phyloP scores from a whole-genome alignment of 805 yeast species.

The Metschnikowia lachancei region DNA sequence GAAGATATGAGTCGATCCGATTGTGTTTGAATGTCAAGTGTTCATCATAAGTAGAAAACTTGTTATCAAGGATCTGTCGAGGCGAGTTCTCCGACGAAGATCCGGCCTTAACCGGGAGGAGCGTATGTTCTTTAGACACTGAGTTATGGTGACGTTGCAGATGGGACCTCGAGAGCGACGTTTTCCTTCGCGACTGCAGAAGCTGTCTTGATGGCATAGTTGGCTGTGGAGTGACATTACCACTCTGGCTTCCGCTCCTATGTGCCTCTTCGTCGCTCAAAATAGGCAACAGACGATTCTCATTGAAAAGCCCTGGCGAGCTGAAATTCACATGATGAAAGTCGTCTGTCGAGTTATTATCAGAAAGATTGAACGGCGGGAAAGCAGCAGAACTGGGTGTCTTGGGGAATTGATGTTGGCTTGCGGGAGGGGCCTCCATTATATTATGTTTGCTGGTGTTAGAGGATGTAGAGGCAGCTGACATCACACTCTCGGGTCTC shows the following conservation, averaged over 20 bases:
- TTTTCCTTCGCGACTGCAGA: conserved; percentile 18
- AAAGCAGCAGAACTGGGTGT: conserved; percentile 18
- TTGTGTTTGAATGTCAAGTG: conserved; percentile 2
- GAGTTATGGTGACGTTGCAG: conserved; percentile 15
- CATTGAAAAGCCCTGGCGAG: conserved; percentile 12
- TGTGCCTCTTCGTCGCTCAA: conserved; percentile 18
- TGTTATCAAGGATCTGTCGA: conserved; percentile 3
- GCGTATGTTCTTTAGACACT: conserved; percentile 4
- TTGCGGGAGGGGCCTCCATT: conserved; percentile 12
- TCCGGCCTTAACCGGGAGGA: conserved; percentile 9
- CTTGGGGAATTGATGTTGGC: conserved; percentile 14
- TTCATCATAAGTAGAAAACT: conserved; percentile 1
- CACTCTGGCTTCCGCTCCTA: conserved; percentile 5
- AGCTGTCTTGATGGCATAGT: conserved; percentile 19
- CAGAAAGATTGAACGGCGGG: conserved; percentile 19
- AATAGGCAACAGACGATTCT: conserved; percentile 16
- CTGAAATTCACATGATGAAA: conserved; percentile 10
- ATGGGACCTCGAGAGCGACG: conserved; percentile 18
- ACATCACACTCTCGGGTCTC: conserved; percentile 42
- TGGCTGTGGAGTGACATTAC: conserved; percentile 13
- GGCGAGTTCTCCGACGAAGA: conserved; percentile 10
- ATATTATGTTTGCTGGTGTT: conserved; percentile 19
- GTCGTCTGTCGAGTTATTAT: conserved; percentile 19
- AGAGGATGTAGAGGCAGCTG: conserved; percentile 39
- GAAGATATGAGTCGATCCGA: conserved; percentile 9